Evolutionary conservation across 192 early-diverging fungal genomes (phyloP), one percentile per base, ranked within the genome.

Genomic region (Dispira simplex): DNA sequence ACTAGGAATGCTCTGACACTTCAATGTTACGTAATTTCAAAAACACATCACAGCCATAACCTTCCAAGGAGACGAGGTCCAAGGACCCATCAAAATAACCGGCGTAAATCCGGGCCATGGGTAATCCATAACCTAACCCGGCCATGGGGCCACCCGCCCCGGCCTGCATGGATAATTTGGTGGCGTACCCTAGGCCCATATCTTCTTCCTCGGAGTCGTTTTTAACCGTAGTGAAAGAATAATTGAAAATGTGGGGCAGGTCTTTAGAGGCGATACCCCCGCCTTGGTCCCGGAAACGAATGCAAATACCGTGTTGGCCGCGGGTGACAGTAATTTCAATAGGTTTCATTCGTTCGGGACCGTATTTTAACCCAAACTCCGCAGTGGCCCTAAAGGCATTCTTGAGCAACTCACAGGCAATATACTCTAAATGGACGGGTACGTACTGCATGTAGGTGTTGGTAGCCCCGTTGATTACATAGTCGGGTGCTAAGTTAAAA

Each of bases 101-200:
- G 23, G 92, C 87, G 73, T 95, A 95, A 45, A 92, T 81, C 20
- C 87, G 73, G 2, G 90, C 86, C 82, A 92, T 85, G 11, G 91
- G 91, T 46, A 98, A 71, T 13, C 94, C 91, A 77, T 81, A 88
- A 28, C 84, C 84, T 21, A 86, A 73, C 3, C 82, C 80, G 26
- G 75, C 95, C 64, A 98, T 93, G 0, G 95, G 95, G 0, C 95
- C 95, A 51, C 95, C 95, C 8, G 90, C 74, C 11, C 90, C 90
- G 65, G 84, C 75, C 74, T 95, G 91, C 81, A 98, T 87, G 6
- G 78, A 80, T 62, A 93, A 72, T 27, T 86, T 79, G 16, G 82
- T 74, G 32, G 47, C 32, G 25, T 48, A 23, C 9, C 28, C 8
- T 67, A 68, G 57, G 21, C 25, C 32, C 32, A 43, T 60, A 21